A percentile compares a stretch with the other conserved stretches of the same genome.
phyloP scores from a whole-genome alignment of 768 basidiomycete species.

The Brasilioporus rufonigricans region DNA sequence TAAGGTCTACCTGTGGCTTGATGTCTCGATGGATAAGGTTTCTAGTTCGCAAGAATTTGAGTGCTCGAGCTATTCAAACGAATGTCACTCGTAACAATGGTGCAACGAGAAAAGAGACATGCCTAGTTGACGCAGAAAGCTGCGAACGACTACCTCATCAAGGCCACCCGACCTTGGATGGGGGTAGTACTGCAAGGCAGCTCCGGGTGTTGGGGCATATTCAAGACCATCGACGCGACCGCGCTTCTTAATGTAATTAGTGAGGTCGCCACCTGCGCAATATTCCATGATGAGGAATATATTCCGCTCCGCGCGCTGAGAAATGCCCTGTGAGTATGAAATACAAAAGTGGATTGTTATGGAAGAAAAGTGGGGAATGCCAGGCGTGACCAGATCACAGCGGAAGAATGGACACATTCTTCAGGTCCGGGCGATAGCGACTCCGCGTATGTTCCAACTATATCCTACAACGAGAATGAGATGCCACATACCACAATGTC shows the following conservation, averaged over 20 bases:
- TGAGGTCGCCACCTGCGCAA: slow-evolving; percentile 94
- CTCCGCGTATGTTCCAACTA: background rate
- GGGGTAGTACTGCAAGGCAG: slow-evolving; percentile 79
- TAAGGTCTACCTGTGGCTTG: slow-evolving; percentile 74
- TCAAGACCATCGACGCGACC: slow-evolving; percentile 89
- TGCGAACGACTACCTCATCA: slow-evolving; percentile 86
- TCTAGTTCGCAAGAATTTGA: slow-evolving; percentile 86
- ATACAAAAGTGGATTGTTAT: background rate
- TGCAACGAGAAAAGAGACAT: slow-evolving; percentile 18
- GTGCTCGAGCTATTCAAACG: slow-evolving; percentile 70
- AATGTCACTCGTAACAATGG: background rate
- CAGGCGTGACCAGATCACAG: background rate
- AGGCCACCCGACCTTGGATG: slow-evolving; percentile 91
- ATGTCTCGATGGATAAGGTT: slow-evolving; percentile 96
- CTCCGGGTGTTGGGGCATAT: slow-evolving; percentile 67
- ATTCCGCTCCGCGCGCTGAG: slow-evolving; percentile 67
- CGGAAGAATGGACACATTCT: background rate
- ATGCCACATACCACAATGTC: slow-evolving; percentile 77
- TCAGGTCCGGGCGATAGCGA: background rate
- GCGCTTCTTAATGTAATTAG: slow-evolving; percentile 97
- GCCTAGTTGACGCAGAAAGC: slow-evolving; percentile 91
- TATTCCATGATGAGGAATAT: slow-evolving; percentile 98
- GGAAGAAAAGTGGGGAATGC: background rate
- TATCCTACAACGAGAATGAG: background rate
- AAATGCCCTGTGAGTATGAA: slow-evolving; percentile 8